Percentiles rank a stretch among this genome's conserved stretches.
These are phyloP conservation scores for Xylaria telfairii DNA, from an alignment of 495 filamentous ascomycete genomes.

Conservation along the genomic window DNA sequence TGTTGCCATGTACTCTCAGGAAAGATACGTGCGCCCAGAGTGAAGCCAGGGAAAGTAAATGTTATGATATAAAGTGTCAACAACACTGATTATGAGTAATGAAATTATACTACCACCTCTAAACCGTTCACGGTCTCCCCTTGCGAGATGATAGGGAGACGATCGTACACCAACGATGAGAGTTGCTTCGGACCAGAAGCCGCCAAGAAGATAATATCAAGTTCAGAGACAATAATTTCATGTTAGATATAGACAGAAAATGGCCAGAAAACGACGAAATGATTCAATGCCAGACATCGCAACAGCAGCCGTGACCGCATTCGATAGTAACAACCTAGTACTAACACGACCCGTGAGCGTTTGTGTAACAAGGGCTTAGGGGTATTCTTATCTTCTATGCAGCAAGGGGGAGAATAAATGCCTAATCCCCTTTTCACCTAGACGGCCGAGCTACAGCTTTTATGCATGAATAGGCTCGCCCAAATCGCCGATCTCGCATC, in stretches of 20 bases:
- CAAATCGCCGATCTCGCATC: too few species aligned
- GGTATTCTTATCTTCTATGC: too few species aligned
- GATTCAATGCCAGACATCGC: neutral
- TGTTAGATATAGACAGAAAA: neutral
- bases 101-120: neutral
- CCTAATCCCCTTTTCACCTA: too few species aligned
- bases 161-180: neutral
- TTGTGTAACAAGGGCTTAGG: too few species aligned
- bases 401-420: too few species aligned
- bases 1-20: neutral
- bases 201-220: neutral
- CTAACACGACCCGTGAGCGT: too few species aligned
- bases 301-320: neutral
- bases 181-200: neutral
- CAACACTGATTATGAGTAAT: constrained; percentile 22
- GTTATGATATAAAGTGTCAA: neutral
- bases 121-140: too few species aligned
- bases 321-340: neutral
- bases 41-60: neutral
- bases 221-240: neutral
- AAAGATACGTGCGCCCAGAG: neutral
- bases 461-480: too few species aligned
- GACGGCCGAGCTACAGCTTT: too few species aligned
- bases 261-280: neutral
- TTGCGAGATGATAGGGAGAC: neutral